These are phyloP conservation scores for Bromus sterilis DNA, from an alignment of 176 grass and related monocot genomes.

Conservation along the genomic window DNA sequence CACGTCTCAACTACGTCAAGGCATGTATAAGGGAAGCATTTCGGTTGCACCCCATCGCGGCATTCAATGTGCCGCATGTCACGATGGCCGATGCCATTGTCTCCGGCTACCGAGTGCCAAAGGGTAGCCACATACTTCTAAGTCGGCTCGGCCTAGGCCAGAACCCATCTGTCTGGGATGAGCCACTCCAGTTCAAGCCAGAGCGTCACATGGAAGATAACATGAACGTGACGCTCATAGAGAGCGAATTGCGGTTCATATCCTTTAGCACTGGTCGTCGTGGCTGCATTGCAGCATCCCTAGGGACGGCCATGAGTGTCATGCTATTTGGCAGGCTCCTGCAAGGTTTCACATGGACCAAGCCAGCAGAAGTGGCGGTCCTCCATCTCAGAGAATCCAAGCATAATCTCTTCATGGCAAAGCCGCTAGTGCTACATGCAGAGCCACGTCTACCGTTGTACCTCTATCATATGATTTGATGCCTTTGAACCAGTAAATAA, in stretches of 20 bases:
- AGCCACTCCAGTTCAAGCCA: slow-evolving; percentile 11
- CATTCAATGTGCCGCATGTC: slow-evolving; percentile 23
- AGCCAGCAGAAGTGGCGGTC: neutral
- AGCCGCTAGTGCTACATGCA: neutral
- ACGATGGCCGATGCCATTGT: slow-evolving; percentile 4
- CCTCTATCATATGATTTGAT: neutral
- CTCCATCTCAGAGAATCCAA: slow-evolving; percentile 20
- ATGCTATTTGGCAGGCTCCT: slow-evolving; percentile 25
- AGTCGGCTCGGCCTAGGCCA: slow-evolving; percentile 20
- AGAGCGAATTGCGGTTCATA: too few relatives aligned
- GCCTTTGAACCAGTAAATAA: neutral
- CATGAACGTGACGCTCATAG: neutral
- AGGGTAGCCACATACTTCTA: slow-evolving; percentile 24
- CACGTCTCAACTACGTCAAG: slow-evolving; percentile 20
- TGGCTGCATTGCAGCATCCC: too few relatives aligned
- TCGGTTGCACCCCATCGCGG: slow-evolving; percentile 5
- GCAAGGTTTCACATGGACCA: slow-evolving; percentile 31
- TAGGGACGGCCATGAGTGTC: too few relatives aligned
- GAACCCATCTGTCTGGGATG: slow-evolving; percentile 30
- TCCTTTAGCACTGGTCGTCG: too few relatives aligned
- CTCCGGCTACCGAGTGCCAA: slow-evolving; percentile 19
- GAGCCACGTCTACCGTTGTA: neutral
- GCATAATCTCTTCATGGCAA: neutral
- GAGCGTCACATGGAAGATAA: neutral
- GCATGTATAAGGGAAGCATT: neutral